Conservation (phyloP, 73 alveolate species). For the Tetrahymena malaccensis region DNA sequence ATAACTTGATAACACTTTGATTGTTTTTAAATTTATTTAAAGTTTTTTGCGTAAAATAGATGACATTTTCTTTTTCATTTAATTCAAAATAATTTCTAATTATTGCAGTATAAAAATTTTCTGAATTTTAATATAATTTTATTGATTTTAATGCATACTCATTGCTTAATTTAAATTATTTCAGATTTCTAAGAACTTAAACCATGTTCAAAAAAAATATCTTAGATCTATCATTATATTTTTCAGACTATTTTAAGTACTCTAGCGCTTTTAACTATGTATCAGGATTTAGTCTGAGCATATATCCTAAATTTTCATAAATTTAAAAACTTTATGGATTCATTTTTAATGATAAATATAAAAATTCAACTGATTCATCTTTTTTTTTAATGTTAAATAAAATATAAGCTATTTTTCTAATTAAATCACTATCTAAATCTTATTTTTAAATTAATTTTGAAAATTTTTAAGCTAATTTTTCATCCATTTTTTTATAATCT, state of each 20-base stretch:
- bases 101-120: no score
- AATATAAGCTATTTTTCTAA: neutral
- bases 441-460: no score
- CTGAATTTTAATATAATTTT: no score
- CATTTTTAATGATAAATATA: neutral
- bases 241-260: neutral
- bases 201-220: no score
- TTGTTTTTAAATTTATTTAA: no score
- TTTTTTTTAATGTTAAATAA: no score
- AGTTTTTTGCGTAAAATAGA: neutral
- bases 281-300: neutral
- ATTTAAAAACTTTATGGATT: neutral
- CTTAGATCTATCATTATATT: neutral
- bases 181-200: neutral
- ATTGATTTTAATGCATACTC: neutral
- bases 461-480: neutral
- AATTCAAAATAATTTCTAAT: no score
- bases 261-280: neutral
- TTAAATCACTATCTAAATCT: neutral
- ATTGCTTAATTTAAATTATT: neutral
- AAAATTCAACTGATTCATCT: neutral
- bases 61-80: neutral
- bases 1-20: no score
- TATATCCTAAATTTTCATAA: neutral
- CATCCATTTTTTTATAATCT: neutral